Base-by-base conservation (phyloP, 805 yeast genomes). In the Candida nemodendra region DNA sequence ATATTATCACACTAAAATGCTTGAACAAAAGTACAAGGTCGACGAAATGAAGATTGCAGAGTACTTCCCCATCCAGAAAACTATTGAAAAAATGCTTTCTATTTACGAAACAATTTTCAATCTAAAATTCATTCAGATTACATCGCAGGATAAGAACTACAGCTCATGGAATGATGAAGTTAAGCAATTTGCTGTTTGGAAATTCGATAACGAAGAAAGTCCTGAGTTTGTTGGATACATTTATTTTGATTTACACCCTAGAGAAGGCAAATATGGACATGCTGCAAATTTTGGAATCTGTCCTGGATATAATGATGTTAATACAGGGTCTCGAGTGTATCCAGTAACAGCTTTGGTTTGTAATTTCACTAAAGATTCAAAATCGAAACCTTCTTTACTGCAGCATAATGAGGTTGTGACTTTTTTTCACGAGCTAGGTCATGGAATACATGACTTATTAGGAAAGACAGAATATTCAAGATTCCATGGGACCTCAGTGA, bases 341-440 rank as follows among this genome's bases (percentile, higher is more conserved):
- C 93, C 95, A 1, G 80, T 80, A 1, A 81, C 93, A 5, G 84
- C 89, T 0, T 68, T 87, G 44, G 93, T 87, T 22, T 85, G 95
- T 66, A 87, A 85, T 61, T 87, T 87, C 61, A 81, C 93, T 21
- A 81, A 81, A 55, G 88, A 91, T 30, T 73, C 82, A 4, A 63
- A 66, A 13, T 75, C 70, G 18, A 84, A 80, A 56, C 95, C 91
- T 15, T 77, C 90, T 1, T 68, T 87, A 49, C 71, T 87, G 52
- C 81, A 81, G 52, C 95, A 87, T 57, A 69, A 68, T 46, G 95
- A 86, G 57, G 86, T 86, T 9, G 79, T 79, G 16, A 87, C 95
- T 0, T 82, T 87, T 50, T 87, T 87, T 79, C 95, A 87, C 56
- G 95, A 87, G 61, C 71, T 86, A 47, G 95, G 95, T 18, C 95